Conservation (phyloP, 768 basidiomycete genomes). For the Cytidiella melzeri region DNA sequence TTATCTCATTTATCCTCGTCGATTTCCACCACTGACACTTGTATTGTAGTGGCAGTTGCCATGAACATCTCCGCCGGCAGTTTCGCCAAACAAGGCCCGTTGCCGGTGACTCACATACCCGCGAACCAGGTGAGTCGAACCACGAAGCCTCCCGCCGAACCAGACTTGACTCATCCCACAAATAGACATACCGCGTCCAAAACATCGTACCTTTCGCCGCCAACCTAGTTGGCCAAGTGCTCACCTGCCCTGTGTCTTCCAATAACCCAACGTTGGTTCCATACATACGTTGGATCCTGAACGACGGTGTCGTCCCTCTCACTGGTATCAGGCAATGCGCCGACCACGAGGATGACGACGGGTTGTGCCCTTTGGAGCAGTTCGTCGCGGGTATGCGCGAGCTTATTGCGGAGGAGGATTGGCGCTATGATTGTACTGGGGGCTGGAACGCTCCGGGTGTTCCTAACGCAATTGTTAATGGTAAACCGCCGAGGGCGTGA, state of each 20-base stretch:
- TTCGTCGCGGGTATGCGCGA: slow-evolving; percentile 68
- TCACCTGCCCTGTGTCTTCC: slow-evolving; percentile 15
- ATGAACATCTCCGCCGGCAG: slow-evolving; percentile 77
- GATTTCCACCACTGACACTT: slow-evolving; percentile 4
- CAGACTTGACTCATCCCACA: no score
- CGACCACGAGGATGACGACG: slow-evolving; percentile 46
- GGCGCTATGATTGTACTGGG: slow-evolving; percentile 67
- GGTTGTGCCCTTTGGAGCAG: slow-evolving; percentile 68
- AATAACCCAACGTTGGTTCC: slow-evolving; percentile 23
- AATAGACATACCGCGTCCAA: slow-evolving; percentile 36
- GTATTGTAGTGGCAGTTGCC: slow-evolving; percentile 57
- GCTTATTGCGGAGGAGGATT: slow-evolving; percentile 60
- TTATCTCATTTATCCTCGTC: slow-evolving; percentile 6
- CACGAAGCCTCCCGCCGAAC: slow-evolving; percentile 75
- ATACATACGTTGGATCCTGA: slow-evolving; percentile 79
- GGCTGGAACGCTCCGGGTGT: slow-evolving; percentile 60
- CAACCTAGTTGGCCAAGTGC: slow-evolving; percentile 16
- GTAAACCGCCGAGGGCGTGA: not conserved
- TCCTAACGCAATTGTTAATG: not conserved
- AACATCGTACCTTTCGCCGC: not conserved
- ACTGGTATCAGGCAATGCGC: slow-evolving; percentile 73
- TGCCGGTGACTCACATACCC: slow-evolving; percentile 69
- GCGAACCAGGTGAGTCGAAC: slow-evolving; percentile 57
- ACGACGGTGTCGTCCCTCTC: slow-evolving; percentile 81
- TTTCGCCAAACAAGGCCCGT: slow-evolving; percentile 62